Conservation (phyloP, 805 yeast genomes). For the Pichia nanzhaoensis region DNA sequence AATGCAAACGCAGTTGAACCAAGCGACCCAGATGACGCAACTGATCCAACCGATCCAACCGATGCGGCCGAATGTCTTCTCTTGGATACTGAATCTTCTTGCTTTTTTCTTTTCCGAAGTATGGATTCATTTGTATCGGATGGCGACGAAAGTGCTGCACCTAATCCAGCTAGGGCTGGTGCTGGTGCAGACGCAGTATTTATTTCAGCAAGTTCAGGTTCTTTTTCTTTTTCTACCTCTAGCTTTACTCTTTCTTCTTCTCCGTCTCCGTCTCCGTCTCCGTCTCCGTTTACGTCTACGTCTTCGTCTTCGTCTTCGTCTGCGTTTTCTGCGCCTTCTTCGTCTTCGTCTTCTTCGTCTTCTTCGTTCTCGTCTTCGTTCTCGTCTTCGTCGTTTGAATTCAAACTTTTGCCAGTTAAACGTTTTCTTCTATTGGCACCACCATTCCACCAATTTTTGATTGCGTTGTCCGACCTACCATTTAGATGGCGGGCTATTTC, state of each 20-base stretch:
- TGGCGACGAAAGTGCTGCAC: slow-evolving; percentile 3
- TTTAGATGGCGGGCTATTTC: slow-evolving; percentile 83
- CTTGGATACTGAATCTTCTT: slow-evolving; percentile 19
- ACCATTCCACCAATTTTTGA: slow-evolving; percentile 96
- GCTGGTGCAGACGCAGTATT: not conserved
- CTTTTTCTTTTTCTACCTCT: not conserved
- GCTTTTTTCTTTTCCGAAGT: slow-evolving; percentile 23
- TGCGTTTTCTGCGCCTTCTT: not conserved
- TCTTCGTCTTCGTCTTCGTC: not conserved
- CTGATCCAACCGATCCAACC: slow-evolving; percentile 10
- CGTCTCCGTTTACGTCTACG: not conserved
- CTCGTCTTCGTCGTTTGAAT: slow-evolving; percentile 16
- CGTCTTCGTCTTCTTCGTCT: not conserved
- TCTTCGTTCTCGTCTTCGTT: not conserved
- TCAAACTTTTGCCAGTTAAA: slow-evolving; percentile 14
- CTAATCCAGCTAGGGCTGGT: not conserved
- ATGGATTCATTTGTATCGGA: slow-evolving; percentile 15
- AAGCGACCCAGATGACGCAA: slow-evolving; percentile 1
- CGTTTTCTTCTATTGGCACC: slow-evolving; percentile 80
- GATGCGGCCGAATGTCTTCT: slow-evolving; percentile 32
- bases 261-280: not conserved
- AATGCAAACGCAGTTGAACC: slow-evolving; percentile 16
- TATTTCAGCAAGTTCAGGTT: too few species aligned
- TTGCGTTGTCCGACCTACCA: slow-evolving; percentile 86
- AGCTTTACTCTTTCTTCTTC: too few species aligned